Conservation (phyloP, 352 stramenopile genomes). For the Aphanomyces cochlioides region DNA sequence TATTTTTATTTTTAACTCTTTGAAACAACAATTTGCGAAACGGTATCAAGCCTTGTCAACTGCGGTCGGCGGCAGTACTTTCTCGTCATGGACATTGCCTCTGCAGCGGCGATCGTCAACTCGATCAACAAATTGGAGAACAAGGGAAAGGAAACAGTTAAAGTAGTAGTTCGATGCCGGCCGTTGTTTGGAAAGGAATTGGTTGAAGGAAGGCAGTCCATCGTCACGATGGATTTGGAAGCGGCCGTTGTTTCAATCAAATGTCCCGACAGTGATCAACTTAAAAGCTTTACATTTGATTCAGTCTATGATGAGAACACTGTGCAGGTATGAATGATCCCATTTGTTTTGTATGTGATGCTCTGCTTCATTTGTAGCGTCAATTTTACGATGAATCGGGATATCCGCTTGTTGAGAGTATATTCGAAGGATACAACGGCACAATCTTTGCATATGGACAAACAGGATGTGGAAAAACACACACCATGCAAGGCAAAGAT, state of each 20-base stretch:
- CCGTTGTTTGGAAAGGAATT: slow-evolving; percentile 84
- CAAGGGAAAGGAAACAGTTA: slow-evolving; percentile 82
- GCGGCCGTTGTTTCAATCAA: slow-evolving; percentile 66
- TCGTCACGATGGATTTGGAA: slow-evolving; percentile 71
- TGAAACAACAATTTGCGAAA: no score
- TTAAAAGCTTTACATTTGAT: slow-evolving; percentile 89
- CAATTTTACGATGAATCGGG: slow-evolving; percentile 85
- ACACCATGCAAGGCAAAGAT: slow-evolving; percentile 83
- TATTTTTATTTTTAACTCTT: slow-evolving; percentile 13
- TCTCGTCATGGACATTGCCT: slow-evolving; percentile 25
- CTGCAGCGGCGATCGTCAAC: slow-evolving; percentile 28
- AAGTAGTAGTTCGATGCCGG: slow-evolving; percentile 85
- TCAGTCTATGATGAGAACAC: slow-evolving; percentile 86
- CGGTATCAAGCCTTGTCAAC: no score
- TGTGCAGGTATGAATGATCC: slow-evolving; percentile 37
- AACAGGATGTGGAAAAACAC: slow-evolving; percentile 80
- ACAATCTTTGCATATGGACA: slow-evolving; percentile 91
- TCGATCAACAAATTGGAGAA: slow-evolving; percentile 10
- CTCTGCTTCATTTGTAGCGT: slow-evolving; percentile 36
- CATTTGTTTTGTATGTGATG: background rate
- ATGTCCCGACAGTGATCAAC: slow-evolving; percentile 65
- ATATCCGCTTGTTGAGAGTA: slow-evolving; percentile 85
- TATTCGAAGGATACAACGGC: slow-evolving; percentile 89
- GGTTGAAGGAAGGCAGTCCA: slow-evolving; percentile 73
- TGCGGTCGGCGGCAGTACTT: background rate